Percentiles rank a stretch among this genome's conserved stretches.
phyloP scores from a whole-genome alignment of 805 yeast genomes.

The Teunomyces barrocoloradensis region DNA sequence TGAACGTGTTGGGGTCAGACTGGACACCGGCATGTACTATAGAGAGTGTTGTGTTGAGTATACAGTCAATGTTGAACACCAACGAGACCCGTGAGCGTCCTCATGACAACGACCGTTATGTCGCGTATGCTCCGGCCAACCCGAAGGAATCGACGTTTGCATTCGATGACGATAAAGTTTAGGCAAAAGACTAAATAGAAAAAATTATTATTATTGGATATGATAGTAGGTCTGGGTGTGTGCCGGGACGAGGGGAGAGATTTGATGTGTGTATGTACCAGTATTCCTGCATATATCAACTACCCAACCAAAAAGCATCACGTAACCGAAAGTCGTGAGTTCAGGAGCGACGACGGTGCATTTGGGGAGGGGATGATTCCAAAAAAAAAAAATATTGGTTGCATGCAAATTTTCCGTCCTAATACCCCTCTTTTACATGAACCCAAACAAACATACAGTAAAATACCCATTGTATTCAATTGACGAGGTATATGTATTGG shows the following conservation, averaged over 20 bases:
- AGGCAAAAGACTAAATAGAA: neutral
- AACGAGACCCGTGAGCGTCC: constrained; percentile 53
- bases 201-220: too few relatives aligned
- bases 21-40: constrained; percentile 67
- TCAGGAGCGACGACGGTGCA: neutral
- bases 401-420: constrained; percentile 3
- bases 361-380: neutral
- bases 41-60: constrained; percentile 48
- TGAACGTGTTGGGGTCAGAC: constrained; percentile 60
- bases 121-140: constrained; percentile 51
- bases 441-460: neutral
- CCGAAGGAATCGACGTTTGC: constrained; percentile 51
- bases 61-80: constrained; percentile 62
- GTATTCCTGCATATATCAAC: neutral
- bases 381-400: neutral
- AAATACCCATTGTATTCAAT: too few relatives aligned
- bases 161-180: constrained; percentile 59
- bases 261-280: neutral
- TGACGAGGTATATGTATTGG: neutral
- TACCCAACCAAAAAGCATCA: neutral
- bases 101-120: constrained; percentile 52
- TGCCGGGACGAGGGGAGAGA: neutral
- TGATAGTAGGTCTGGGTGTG: too few relatives aligned
- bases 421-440: constrained; percentile 3
- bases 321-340: neutral